Conservation (phyloP, 2,329 filamentous ascomycete genomes). For the Metarhizium album region DNA sequence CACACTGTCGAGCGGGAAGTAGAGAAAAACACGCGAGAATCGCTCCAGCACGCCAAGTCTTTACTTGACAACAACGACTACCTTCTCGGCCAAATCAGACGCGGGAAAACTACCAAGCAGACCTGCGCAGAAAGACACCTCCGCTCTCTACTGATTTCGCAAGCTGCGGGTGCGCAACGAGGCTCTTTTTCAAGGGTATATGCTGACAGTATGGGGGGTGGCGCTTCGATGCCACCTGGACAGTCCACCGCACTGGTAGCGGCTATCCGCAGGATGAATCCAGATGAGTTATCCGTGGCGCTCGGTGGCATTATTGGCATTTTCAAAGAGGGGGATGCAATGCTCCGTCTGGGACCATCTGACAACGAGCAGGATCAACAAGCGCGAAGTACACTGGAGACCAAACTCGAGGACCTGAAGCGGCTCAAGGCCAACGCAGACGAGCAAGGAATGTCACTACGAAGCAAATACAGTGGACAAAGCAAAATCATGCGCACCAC, state of each 20-base stretch:
- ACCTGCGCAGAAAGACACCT: conserved; percentile 33
- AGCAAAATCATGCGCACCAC: conserved; percentile 64
- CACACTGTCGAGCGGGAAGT: conserved; percentile 38
- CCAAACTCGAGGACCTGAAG: conserved; percentile 35
- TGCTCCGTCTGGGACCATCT: conserved; percentile 22
- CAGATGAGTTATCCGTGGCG: conserved; percentile 16
- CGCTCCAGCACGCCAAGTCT: conserved; percentile 30
- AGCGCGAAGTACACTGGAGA: conserved; percentile 24
- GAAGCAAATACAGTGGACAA: conserved; percentile 65
- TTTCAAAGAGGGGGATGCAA: conserved; percentile 25
- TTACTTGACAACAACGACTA: conserved; percentile 51
- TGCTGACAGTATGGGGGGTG: conserved; percentile 46
- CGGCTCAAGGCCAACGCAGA: conserved; percentile 34
- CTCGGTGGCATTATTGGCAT: conserved; percentile 17
- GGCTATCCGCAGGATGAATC: conserved; percentile 46
- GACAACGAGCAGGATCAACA: conserved; percentile 21
- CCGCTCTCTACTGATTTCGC: conserved; percentile 36
- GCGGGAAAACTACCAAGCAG: conserved; percentile 20
- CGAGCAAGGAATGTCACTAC: conserved; percentile 40
- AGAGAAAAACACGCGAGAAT: conserved; percentile 28
- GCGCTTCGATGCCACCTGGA: conserved; percentile 36
- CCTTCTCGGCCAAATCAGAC: conserved; percentile 34
- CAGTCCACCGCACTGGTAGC: conserved; percentile 44
- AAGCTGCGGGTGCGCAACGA: conserved; percentile 25
- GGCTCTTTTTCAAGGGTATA: conserved; percentile 46